These are phyloP conservation scores for Pleurotus tuoliensis DNA, from an alignment of 768 basidiomycete species.

Conservation along the genomic window DNA sequence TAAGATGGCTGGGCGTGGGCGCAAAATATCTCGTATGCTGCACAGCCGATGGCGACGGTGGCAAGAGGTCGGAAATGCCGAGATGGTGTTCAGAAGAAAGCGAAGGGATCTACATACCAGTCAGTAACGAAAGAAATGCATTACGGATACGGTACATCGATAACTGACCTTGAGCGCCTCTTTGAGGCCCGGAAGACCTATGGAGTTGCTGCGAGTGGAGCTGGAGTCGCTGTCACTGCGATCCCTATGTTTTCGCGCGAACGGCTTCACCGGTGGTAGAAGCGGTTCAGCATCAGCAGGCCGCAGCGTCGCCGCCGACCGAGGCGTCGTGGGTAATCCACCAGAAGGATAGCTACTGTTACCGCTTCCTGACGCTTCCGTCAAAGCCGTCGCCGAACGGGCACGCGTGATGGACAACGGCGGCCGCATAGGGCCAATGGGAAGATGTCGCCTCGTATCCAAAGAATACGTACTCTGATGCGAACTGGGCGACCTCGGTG, in stretches of 20 bases:
- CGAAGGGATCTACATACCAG: conserved; percentile 48
- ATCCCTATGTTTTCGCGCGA: conserved; percentile 35
- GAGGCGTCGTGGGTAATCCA: conserved; percentile 7
- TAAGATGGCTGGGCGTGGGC: conserved; percentile 35
- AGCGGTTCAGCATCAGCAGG: conserved; percentile 3
- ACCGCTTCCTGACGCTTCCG: conserved; percentile 17
- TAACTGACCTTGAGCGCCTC: conserved; percentile 65
- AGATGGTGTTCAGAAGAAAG: conserved; percentile 68
- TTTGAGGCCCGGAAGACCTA: conserved; percentile 57
- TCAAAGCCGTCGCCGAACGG: conserved; percentile 40
- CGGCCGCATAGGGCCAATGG: conserved; percentile 16
- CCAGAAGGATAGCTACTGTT: not conserved
- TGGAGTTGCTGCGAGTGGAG: conserved; percentile 21
- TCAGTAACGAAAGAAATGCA: not conserved
- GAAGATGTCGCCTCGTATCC: conserved; percentile 33
- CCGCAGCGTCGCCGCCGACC: not conserved
- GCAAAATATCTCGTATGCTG: conserved; percentile 33
- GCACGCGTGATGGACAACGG: conserved; percentile 34
- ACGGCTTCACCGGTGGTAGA: conserved; percentile 41
- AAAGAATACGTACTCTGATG: conserved; percentile 59
- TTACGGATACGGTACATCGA: not conserved
- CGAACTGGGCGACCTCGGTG: conserved; percentile 25
- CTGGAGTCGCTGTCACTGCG: conserved; percentile 47
- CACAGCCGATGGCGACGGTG: conserved; percentile 63
- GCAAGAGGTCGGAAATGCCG: conserved; percentile 64